Evolutionary conservation across 192 early-diverging fungal genomes (phyloP), one percentile per base, ranked within the genome.

Genomic region (Coemansia asiatica): DNA sequence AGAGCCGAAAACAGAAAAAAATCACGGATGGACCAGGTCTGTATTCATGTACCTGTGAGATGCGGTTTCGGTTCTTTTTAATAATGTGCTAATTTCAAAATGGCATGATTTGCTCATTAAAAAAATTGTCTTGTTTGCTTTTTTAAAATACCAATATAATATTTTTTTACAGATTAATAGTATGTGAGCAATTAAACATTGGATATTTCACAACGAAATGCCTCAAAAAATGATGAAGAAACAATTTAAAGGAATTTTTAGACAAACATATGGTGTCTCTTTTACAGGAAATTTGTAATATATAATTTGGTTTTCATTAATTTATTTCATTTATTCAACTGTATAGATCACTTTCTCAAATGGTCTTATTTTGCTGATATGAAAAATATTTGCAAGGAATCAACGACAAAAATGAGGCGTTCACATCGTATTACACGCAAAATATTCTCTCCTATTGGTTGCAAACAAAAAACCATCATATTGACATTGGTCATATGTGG

Each of bases 401-500:
- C 40, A 44, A 44, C 3, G 15, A 16, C 2, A 44, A 16, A 9
- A 44, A 16, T 7, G 35, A 36, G 35, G 35, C 35, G 35, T 36
- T 36, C n/a, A 33, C 31, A 8, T 3, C 31, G 8, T 33, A 33
- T 3, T 33, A 8, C 31, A 33, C 31, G 31, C 31, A 33, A 33
- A 33, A 44, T 16, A 44, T 2, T 16, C 8, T 44, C 1, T 44
- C 40, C 10, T 44, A 8, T 44, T 44, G 40, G 40, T 16, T 12
- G 40, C 40, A 44, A 12, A 1, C 2, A 44, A 3, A 44, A 44
- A 33, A 33, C 3, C 8, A 33, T 44, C 15, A 44, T 44, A 16
- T 44, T n/a, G n/a, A n/a, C n/a, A n/a, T n/a, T n/a, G n/a, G n/a
- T 44, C 40, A 44, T 44, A 44, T 44, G 40, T 44, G 40, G 40